Evolutionary conservation across 2,329 filamentous ascomycete species (phyloP).

Genomic region (Kalmusia sp.): DNA sequence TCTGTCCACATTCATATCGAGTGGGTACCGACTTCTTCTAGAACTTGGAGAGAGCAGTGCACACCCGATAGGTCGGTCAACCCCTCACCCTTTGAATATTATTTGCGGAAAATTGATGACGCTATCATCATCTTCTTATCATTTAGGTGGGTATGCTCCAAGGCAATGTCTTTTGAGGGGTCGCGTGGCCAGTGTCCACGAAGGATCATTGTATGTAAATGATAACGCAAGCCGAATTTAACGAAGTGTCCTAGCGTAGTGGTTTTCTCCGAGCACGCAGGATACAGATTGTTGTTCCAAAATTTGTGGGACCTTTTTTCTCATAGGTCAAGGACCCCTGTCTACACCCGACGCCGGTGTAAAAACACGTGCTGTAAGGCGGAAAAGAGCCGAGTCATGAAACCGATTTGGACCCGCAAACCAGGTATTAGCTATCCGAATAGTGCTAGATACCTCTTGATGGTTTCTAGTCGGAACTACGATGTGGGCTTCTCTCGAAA

Average conservation of each 20-base stretch:
- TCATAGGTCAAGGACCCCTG: neutral
- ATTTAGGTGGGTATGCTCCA: neutral
- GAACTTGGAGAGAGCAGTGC: neutral
- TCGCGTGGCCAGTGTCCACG: neutral
- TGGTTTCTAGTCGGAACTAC: neutral
- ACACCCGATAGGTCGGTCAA: neutral
- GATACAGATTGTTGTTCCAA: too few species aligned
- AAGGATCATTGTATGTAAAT: too few species aligned
- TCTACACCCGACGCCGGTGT: neutral
- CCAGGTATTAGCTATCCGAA: neutral
- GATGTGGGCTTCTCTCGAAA: neutral
- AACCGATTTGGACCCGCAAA: neutral
- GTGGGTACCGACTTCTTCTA: neutral
- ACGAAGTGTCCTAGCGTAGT: neutral
- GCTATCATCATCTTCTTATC: neutral
- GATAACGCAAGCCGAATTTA: neutral
- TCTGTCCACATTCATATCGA: neutral
- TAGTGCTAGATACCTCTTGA: neutral
- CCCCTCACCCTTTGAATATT: neutral
- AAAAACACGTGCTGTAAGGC: neutral
- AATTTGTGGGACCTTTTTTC: neutral
- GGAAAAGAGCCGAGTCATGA: slow-evolving; percentile 2
- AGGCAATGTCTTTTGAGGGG: neutral
- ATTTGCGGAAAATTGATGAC: slow-evolving; percentile 3
- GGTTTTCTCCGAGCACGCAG: neutral